Percentiles rank a stretch among this genome's conserved stretches.
These are phyloP conservation scores for Cordyceps militaris DNA, from an alignment of 2,329 filamentous ascomycete genomes.

Conservation along the genomic window DNA sequence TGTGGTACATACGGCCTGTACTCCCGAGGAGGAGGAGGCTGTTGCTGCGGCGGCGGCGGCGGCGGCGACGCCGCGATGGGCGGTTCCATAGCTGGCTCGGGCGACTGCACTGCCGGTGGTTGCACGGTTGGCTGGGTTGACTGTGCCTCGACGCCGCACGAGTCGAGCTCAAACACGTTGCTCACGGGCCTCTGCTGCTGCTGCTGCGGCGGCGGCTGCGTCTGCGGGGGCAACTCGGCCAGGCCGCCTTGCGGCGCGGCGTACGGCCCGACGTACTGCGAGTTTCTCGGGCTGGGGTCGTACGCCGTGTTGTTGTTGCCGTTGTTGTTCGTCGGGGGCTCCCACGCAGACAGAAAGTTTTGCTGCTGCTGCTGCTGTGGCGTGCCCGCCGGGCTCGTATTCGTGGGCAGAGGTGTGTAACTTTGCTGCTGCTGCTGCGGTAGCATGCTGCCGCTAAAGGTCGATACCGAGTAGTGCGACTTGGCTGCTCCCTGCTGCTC, in stretches of 20 bases:
- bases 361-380: background rate
- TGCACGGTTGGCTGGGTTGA: background rate
- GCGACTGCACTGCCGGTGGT: background rate
- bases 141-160: background rate
- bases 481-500: slow-evolving; percentile 11
- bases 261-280: slow-evolving; percentile 8
- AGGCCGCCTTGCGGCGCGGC: background rate
- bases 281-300: background rate
- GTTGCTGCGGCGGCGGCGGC: background rate
- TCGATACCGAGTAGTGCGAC: slow-evolving; percentile 4
- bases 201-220: background rate
- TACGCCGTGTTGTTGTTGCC: background rate
- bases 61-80: too few species aligned
- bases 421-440: background rate
- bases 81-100: too few species aligned
- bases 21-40: background rate
- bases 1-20: slow-evolving; percentile 3
- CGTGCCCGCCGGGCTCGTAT: background rate
- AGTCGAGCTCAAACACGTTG: slow-evolving; percentile 9
- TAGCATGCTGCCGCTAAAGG: background rate
- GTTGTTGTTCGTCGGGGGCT: background rate
- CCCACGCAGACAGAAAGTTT: background rate
- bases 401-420: background rate
- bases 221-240: background rate
- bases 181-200: background rate